Base-by-base conservation (phyloP, 2,329 filamentous ascomycete genomes). In the Lithohypha guttulata region DNA sequence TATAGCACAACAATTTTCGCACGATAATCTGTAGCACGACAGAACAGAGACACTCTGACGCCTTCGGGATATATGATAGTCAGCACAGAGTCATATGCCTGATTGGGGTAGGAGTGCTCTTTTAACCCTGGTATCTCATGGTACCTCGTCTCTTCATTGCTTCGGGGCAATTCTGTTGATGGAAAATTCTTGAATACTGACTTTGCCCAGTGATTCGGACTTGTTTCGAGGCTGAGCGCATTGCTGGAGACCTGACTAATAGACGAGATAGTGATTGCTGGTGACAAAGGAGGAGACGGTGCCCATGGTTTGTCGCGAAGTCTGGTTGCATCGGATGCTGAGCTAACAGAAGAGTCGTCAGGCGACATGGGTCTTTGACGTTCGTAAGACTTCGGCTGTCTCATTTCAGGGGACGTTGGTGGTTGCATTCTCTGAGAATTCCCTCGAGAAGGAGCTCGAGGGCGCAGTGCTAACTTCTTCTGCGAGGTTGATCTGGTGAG, bases 1-100 rank as follows among this genome's bases (percentile, higher is more conserved):
- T 64, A 59, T 39, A 69, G 63, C 52, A 71, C 69, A 4, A 76
- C 54, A 8, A 78, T 69, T 18, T 73, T 64, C 15, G 66, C 65
- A 33, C 71, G 68, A 39, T 64, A 56, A 47, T 77, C 71, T 0
- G 53, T 50, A 7, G 65, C 58, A 9, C 72, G 63, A 49, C 69
- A 63, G 47, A 70, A 76, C n/a, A 72, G 63, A 28, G 44, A 42
- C n/a, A 42, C 41, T 34, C 42, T 44, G 25, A 49, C 34, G 9
- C 47, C 46, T 26, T 47, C 46, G 5, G 46, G 45, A 19, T 35
- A 39, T 14, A 18, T 8, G 7, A 39, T 13, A 20, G 5, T 39
- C 11, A 39, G 27, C 7, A 39, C 35, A 8, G 35, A 22, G 9
- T 39, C 35, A 19, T 39, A 39, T 7, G 25, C 35, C 23, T 19